Conservation (phyloP, 495 filamentous ascomycete species). For the Clohesyomyces aquaticus region DNA sequence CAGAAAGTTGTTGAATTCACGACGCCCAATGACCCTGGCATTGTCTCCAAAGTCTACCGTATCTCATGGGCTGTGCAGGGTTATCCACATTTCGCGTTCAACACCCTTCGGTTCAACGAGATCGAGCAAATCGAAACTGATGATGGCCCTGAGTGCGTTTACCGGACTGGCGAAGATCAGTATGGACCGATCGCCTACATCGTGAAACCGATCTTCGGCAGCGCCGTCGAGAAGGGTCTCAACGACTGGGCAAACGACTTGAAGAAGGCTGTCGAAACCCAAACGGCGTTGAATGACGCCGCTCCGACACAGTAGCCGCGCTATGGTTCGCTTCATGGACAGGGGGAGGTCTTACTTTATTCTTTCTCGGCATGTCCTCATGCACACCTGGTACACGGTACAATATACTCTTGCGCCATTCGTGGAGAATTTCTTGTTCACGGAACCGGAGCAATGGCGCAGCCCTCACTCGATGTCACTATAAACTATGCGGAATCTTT, state of each 20-base stretch:
- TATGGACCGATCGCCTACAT: conserved; percentile 12
- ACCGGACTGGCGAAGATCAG: conserved; percentile 20
- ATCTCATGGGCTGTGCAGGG: conserved; percentile 9
- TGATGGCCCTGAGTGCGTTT: conserved; percentile 10
- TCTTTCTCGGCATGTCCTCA: no score
- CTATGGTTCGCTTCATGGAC: no score
- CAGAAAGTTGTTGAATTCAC: conserved; percentile 14
- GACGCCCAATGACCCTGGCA: background rate
- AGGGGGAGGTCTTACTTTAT: no score
- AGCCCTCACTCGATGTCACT: background rate
- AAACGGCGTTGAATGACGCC: no score
- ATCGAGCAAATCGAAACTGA: conserved; percentile 9
- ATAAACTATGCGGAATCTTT: background rate
- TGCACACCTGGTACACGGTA: background rate
- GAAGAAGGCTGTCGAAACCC: conserved; percentile 2
- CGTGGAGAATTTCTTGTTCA: background rate
- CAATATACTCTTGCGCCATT: background rate
- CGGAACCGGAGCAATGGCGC: background rate
- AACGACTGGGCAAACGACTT: conserved; percentile 15
- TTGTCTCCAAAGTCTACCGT: background rate
- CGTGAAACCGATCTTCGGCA: conserved; percentile 5
- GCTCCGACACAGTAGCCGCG: no score
- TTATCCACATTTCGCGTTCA: conserved; percentile 9
- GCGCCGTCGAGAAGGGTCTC: conserved; percentile 9
- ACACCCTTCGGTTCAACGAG: conserved; percentile 9